Percentiles rank a stretch among this genome's conserved stretches.
phyloP scores from a whole-genome alignment of 225 moss, liverwort and hornwort species.

The Bryoerythrophyllum caledonicum region DNA sequence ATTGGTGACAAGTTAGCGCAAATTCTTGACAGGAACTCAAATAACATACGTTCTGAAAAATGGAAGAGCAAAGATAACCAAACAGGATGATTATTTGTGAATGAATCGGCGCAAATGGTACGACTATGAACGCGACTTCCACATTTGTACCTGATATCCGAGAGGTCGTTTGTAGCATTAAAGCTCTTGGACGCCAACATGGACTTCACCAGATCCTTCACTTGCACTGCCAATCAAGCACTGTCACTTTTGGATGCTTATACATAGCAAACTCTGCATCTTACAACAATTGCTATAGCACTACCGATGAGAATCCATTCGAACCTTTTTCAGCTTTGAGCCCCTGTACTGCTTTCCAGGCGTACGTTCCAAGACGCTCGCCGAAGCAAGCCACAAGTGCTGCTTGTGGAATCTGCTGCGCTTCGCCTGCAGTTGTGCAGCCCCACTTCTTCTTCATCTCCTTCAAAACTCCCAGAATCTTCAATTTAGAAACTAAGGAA shows the following conservation, averaged over 20 bases:
- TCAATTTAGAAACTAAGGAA: background rate
- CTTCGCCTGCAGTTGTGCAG: conserved; percentile 90
- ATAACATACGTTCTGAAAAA: background rate
- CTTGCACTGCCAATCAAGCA: conserved; percentile 69
- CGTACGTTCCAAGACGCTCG: conserved; percentile 88
- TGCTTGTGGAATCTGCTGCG: conserved; percentile 65
- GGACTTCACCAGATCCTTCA: conserved; percentile 91
- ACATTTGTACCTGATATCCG: conserved; percentile 56
- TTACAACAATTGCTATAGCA: background rate
- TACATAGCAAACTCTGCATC: too few relatives aligned
- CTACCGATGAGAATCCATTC: background rate
- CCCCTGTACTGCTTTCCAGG: conserved; percentile 93
- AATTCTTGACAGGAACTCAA: background rate
- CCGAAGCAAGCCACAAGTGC: conserved; percentile 78
- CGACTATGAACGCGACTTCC: background rate
- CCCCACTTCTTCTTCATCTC: conserved; percentile 89
- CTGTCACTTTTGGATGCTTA: conserved; percentile 3
- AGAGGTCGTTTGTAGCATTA: conserved; percentile 65
- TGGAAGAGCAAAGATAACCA: background rate
- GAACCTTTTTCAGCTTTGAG: conserved; percentile 92
- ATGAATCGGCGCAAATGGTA: background rate
- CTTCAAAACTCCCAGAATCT: conserved; percentile 43
- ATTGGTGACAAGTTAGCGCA: background rate
- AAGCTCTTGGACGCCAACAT: conserved; percentile 97
- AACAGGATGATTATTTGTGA: background rate